Conservation (phyloP, 495 filamentous ascomycete genomes). For the Collariella sp. region DNA sequence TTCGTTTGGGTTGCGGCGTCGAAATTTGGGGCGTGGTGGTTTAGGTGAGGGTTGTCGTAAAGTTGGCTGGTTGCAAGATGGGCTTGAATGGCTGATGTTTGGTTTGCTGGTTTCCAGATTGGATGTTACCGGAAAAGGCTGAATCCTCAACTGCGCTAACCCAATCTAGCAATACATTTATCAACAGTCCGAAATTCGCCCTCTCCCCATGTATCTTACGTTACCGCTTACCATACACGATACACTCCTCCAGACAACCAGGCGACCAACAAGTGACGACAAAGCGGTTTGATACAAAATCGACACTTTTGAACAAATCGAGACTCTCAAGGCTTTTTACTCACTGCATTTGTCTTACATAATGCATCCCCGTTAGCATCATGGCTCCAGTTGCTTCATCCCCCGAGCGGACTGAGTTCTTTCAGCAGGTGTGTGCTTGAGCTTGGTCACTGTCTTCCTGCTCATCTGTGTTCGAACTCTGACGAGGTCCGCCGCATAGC, state of each 20-base stretch:
- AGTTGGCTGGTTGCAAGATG: background rate
- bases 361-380: background rate
- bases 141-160: no score
- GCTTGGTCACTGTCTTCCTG: background rate
- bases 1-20: background rate
- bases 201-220: background rate
- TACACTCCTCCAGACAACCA: background rate
- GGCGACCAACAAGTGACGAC: background rate
- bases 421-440: slow-evolving; percentile 19
- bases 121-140: no score
- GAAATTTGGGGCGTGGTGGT: background rate
- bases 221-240: background rate
- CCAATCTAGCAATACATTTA: no score
- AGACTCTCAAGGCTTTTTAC: no score
- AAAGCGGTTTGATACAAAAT: background rate
- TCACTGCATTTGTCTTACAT: background rate
- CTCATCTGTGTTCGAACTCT: background rate
- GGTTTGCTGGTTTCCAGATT: no score
- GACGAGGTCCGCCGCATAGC: slow-evolving; percentile 4
- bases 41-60: background rate
- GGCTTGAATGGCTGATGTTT: background rate
- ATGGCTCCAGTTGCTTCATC: slow-evolving; percentile 18
- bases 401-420: slow-evolving; percentile 22
- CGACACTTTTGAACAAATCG: no score
- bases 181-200: no score